phyloP scores from a whole-genome alignment of 805 yeast species.

The Candida pseudoglaebosa region DNA sequence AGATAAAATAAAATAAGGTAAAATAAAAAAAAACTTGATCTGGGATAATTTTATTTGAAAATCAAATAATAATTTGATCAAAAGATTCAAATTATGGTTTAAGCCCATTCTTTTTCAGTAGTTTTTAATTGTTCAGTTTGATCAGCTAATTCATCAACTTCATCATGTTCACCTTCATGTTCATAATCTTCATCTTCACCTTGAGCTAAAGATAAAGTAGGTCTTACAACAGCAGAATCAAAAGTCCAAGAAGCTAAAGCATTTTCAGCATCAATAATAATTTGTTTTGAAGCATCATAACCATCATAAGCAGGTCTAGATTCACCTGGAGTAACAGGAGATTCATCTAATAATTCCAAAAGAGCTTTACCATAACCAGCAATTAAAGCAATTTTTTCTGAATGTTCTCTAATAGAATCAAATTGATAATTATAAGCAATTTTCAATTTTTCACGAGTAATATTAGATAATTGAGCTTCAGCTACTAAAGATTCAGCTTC shows the following conservation, averaged over 20 bases:
- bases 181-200: constrained; percentile 52
- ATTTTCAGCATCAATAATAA: constrained; percentile 93
- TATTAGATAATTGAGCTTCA: constrained; percentile 96
- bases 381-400: constrained; percentile 94
- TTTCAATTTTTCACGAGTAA: constrained; percentile 96
- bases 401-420: constrained; percentile 89
- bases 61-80: neutral
- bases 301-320: constrained; percentile 98
- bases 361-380: constrained; percentile 99
- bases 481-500: constrained; percentile 99
- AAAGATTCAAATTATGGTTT: neutral
- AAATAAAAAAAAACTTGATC: no score
- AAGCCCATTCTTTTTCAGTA: constrained; percentile 51
- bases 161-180: constrained; percentile 16
- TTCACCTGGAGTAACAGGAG: constrained; percentile 99
- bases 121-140: constrained; percentile 43
- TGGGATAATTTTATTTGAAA: no score
- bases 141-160: constrained; percentile 40
- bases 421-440: constrained; percentile 96
- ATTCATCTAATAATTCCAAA: constrained; percentile 90
- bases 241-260: constrained; percentile 96
- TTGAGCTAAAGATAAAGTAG: constrained; percentile 72
- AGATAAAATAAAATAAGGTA: no score
- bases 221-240: constrained; percentile 92
- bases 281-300: constrained; percentile 96